phyloP scores from a whole-genome alignment of 2,329 filamentous ascomycete species.

The Penicillium paneum region DNA sequence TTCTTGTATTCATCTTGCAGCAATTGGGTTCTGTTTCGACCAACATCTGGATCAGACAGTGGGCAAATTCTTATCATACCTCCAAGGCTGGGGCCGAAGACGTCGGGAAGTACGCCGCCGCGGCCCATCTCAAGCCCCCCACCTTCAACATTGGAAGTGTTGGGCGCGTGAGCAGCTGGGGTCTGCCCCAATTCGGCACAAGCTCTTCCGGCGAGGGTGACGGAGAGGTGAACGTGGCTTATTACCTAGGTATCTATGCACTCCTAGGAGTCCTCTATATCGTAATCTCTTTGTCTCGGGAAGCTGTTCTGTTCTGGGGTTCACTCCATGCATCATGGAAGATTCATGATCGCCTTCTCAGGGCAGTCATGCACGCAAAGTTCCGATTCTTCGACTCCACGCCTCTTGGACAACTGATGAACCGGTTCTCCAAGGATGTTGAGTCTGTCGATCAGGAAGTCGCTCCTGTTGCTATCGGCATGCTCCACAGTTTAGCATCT shows the following conservation, averaged over 20 bases:
- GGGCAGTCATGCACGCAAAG: conserved; percentile 77
- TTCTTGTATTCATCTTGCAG: conserved; percentile 72
- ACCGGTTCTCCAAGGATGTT: conserved; percentile 96
- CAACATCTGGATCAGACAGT: conserved; percentile 91
- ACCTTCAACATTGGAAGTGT: conserved; percentile 38
- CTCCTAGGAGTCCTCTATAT: conserved; percentile 75
- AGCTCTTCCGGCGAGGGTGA: conserved; percentile 17
- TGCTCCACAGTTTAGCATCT: conserved; percentile 63
- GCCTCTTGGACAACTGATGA: conserved; percentile 93
- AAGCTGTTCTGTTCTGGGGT: conserved; percentile 87
- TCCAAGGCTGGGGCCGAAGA: conserved; percentile 37
- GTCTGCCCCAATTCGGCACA: conserved; percentile 28
- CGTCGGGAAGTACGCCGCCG: conserved; percentile 43
- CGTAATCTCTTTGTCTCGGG: conserved; percentile 74
- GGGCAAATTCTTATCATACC: conserved; percentile 81
- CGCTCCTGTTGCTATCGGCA: conserved; percentile 80
- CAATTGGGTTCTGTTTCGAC: conserved; percentile 83
- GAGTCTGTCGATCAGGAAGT: conserved; percentile 95
- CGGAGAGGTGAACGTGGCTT: conserved; percentile 68
- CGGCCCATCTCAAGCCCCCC: conserved; percentile 36
- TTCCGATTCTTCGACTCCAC: conserved; percentile 99
- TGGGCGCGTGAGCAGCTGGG: conserved; percentile 33
- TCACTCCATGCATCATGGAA: conserved; percentile 83
- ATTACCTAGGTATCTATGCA: conserved; percentile 82
- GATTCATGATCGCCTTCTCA: conserved; percentile 76